Conservation (phyloP, 768 basidiomycete genomes). For the Serendipita vermifera region DNA sequence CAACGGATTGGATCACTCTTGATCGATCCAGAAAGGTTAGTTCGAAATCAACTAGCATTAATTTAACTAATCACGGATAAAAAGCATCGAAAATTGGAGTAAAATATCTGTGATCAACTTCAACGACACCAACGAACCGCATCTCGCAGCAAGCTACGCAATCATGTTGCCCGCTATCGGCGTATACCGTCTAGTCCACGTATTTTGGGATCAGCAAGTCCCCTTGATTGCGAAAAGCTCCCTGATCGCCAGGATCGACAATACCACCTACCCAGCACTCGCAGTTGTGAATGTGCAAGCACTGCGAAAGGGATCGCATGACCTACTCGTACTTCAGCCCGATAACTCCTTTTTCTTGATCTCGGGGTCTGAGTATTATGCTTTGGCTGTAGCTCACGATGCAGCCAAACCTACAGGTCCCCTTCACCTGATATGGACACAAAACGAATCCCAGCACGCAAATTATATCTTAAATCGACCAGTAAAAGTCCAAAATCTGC, state of each 20-base stretch:
- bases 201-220: slow-evolving; percentile 30
- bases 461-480: slow-evolving; percentile 4
- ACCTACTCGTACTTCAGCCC: slow-evolving; percentile 54
- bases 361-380: slow-evolving; percentile 25
- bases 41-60: background rate
- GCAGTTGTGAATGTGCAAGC: slow-evolving; percentile 47
- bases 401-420: background rate
- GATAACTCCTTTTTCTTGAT: slow-evolving; percentile 42
- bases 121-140: slow-evolving; percentile 52
- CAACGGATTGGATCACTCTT: slow-evolving; percentile 36
- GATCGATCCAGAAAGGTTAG: slow-evolving; percentile 43
- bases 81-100: slow-evolving; percentile 32
- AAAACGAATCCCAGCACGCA: slow-evolving; percentile 8
- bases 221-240: slow-evolving; percentile 26
- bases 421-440: background rate
- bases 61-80: slow-evolving; percentile 10
- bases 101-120: slow-evolving; percentile 47
- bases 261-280: slow-evolving; percentile 30
- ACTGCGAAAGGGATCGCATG: slow-evolving; percentile 50
- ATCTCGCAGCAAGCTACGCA: slow-evolving; percentile 37
- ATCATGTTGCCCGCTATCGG: slow-evolving; percentile 39
- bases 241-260: slow-evolving; percentile 10
- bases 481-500: slow-evolving; percentile 12
- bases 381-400: slow-evolving; percentile 24
- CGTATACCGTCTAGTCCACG: slow-evolving; percentile 37